A percentile compares a stretch with the other conserved stretches of the same genome.
phyloP scores from a whole-genome alignment of 306 rosid species.

The Ormosia emarginata region DNA sequence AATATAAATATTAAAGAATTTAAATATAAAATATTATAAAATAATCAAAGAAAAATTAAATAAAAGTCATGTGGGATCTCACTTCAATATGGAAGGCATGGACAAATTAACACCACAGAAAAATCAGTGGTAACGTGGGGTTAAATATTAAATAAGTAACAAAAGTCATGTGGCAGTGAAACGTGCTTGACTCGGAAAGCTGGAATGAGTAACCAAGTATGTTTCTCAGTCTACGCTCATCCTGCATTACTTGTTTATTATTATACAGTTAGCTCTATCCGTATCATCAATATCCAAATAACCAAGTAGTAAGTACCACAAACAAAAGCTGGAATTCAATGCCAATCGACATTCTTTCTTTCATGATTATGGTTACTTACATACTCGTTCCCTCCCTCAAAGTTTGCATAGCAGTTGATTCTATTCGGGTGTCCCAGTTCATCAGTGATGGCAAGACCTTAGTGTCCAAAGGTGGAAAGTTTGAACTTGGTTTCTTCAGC shows the following conservation, averaged over 20 bases:
- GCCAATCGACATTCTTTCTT: background rate
- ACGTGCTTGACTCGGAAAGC: too few relatives aligned
- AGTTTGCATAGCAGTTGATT: background rate
- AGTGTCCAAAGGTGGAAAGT: conserved; percentile 16
- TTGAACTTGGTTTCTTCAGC: conserved; percentile 33
- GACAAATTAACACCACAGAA: too few relatives aligned
- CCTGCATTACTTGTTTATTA: background rate
- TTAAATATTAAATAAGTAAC: too few relatives aligned
- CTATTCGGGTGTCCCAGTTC: background rate
- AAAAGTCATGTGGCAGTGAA: too few relatives aligned
- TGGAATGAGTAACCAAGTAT: too few relatives aligned
- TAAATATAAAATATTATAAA: too few relatives aligned
- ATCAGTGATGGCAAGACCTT: conserved; percentile 3
- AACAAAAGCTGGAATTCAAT: background rate
- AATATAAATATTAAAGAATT: too few relatives aligned
- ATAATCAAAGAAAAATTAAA: too few relatives aligned
- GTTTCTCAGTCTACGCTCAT: background rate
- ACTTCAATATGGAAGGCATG: too few relatives aligned
- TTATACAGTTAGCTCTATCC: background rate
- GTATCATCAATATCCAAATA: background rate
- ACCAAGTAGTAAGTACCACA: background rate
- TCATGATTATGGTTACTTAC: background rate
- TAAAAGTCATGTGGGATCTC: too few relatives aligned
- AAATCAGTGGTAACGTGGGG: too few relatives aligned
- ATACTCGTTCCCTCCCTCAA: background rate